Conservation (phyloP, 352 stramenopile genomes). For the Globisporangium mamillatum region DNA sequence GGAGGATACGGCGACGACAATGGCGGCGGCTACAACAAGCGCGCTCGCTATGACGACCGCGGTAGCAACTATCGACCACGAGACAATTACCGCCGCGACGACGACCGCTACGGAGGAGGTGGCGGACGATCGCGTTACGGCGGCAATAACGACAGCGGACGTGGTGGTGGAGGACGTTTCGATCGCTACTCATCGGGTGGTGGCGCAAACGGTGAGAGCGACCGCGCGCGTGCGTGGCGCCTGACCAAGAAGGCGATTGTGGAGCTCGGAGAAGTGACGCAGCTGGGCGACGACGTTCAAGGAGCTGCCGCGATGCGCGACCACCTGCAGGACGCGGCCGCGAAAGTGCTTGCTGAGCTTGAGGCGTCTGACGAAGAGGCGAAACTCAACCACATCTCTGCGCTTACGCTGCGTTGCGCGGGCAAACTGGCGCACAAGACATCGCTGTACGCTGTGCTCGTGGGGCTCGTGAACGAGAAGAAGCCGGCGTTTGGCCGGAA, state of each 20-base stretch:
- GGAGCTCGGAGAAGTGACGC: slow-evolving; percentile 51
- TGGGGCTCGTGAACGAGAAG: slow-evolving; percentile 65
- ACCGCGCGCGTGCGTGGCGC: slow-evolving; percentile 64
- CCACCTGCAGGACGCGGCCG: slow-evolving; percentile 39
- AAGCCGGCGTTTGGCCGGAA: slow-evolving; percentile 51
- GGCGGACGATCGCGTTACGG: slow-evolving; percentile 26
- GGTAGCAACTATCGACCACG: slow-evolving; percentile 24
- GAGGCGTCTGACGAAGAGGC: slow-evolving; percentile 47
- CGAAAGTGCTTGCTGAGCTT: slow-evolving; percentile 48
- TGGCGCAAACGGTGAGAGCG: slow-evolving; percentile 41
- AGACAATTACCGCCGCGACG: slow-evolving; percentile 24
- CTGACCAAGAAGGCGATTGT: slow-evolving; percentile 74
- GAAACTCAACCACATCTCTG: slow-evolving; percentile 54
- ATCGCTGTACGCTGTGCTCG: slow-evolving; percentile 61
- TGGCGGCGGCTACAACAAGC: slow-evolving; percentile 45
- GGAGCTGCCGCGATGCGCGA: slow-evolving; percentile 34
- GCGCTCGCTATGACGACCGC: slow-evolving; percentile 51
- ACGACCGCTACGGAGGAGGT: slow-evolving; percentile 33
- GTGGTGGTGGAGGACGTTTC: slow-evolving; percentile 23
- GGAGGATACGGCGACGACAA: slow-evolving; percentile 48
- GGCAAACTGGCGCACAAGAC: slow-evolving; percentile 69
- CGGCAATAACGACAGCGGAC: slow-evolving; percentile 12
- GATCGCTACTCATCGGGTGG: slow-evolving; percentile 20
- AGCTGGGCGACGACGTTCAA: slow-evolving; percentile 30
- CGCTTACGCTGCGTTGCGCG: slow-evolving; percentile 52